Evolutionary conservation across 495 filamentous ascomycete genomes (phyloP), one percentile per base, ranked within the genome.

Genomic region (Talaromyces nanjingensis): DNA sequence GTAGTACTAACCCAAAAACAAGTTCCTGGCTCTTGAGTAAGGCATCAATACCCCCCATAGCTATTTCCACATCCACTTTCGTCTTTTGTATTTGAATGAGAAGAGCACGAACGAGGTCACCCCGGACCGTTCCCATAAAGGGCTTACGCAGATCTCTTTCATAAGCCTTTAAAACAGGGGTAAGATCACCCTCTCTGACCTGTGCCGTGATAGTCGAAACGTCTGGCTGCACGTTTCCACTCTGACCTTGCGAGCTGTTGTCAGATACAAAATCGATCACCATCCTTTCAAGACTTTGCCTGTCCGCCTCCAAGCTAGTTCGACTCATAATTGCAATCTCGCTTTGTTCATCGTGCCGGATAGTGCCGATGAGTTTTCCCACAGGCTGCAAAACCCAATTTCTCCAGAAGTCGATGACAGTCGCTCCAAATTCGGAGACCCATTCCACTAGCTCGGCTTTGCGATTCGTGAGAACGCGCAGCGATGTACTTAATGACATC

Each of bases 11-110:
- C 70, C 92, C 94, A 77, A 98, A 98, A 31, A 98, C 91, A 57
- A 98, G 86, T 70, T 98, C 93, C 70, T 98, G 94, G 67, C 91
- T 96, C 77, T 93, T 97, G 12, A 98, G 79, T 22, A 98, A 80
- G 27, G 91, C 77, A 74, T 98, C 92, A 62, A 98, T 98, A 14
- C 94, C 94, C 62, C 90, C 89, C 72, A 98, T 90, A 16, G 94
- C 94, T 63, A 98, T 87, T 73, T 98, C 94, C 8, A 98, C 89
- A 68, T 98, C 94, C 29, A 98, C 94, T 78, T 98, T 98, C 1
- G 94, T 98, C 80, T 98, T 98, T 71, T 98, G 94, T 54, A 98
- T 86, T 71, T 98, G 94, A 54, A 98, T 97, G 33, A 98, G 81
- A 58, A 98, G 83, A 24, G 94, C 89, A 58, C 94, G 86, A 55